Base-by-base conservation (phyloP, 768 basidiomycete genomes). In the Suillus subalutaceus region DNA sequence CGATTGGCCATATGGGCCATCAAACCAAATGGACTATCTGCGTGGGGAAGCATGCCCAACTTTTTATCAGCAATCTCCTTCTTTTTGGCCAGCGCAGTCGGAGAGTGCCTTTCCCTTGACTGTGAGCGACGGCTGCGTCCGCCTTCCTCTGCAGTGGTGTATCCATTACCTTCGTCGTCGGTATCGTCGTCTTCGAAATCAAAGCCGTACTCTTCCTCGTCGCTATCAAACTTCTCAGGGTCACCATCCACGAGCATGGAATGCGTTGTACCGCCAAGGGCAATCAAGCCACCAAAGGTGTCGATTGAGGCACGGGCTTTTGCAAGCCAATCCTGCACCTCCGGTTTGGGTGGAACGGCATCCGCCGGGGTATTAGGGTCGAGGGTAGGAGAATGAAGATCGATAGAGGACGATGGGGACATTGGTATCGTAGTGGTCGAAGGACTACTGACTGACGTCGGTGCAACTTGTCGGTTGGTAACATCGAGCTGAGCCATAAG, bases 241-340 rank as follows among this genome's bases (percentile, higher is more conserved):
- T 86, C 85, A 5, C 20, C 18, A 35, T 56, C 20, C 12, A 56
- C 1, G 32, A 20, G 55, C 55, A 35, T 56, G 10, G 55, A 35
- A 85, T 80, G 32, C 86, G 76, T 62, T 81, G 85, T 80, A 60
- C 86, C 87, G 38, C 85, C 88, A 67, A 87, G 84, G 43, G 84
- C 88, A 65, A 92, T 87, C 72, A 87, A 86, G 18, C 83, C 85
- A 15, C 86, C 90, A 66, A 91, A 90, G 64, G 90, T 87, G 64
- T 86, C 82, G 57, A 93, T 81, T 44, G 86, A 88, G 66, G 88
- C 85, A 61, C 87, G 85, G 0, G 92, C 92, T 73, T 88, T 90
- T 8, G 87, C 82, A 64, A 94, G 88, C 92, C 92, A 94, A 66
- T 90, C 87, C 68, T 87, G 84, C 55, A 92, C 85, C 62, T 86